Percentiles rank a stretch among this genome's conserved stretches.
Conservation (phyloP, 176 grass and related monocot species). For the Stipa capillata region DNA sequence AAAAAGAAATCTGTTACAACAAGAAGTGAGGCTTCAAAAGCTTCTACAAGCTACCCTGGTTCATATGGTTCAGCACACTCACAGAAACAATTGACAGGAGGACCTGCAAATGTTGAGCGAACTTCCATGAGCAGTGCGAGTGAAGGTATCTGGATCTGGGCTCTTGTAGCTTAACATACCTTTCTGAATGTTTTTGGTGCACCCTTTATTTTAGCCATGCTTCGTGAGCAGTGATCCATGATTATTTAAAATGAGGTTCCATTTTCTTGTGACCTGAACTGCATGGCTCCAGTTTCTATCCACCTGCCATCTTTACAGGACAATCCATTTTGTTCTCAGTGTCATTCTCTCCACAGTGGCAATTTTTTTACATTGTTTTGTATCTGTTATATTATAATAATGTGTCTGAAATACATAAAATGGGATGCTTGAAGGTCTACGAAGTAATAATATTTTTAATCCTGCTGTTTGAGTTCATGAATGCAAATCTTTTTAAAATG, state of each 20-base stretch:
- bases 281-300: background rate
- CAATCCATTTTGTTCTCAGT: background rate
- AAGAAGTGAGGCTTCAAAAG: conserved; percentile 33
- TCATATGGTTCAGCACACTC: conserved; percentile 18
- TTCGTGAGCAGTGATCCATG: background rate
- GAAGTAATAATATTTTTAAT: background rate
- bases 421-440: background rate
- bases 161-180: background rate
- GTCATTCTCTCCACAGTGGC: background rate
- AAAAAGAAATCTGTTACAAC: conserved; percentile 59
- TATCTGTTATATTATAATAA: background rate
- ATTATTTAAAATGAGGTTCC: background rate
- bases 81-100: conserved; percentile 35
- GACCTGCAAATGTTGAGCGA: conserved; percentile 22
- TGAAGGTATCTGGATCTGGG: conserved; percentile 36
- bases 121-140: conserved; percentile 8
- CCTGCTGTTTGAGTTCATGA: background rate
- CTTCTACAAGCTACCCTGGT: conserved; percentile 25
- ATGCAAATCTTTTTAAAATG: background rate
- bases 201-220: background rate
- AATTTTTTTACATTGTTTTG: background rate
- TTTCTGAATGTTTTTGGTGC: background rate
- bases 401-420: background rate
- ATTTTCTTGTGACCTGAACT: background rate
- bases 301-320: background rate